Conservation (phyloP, 129 eudicot genomes). For the Flaveria brownii region DNA sequence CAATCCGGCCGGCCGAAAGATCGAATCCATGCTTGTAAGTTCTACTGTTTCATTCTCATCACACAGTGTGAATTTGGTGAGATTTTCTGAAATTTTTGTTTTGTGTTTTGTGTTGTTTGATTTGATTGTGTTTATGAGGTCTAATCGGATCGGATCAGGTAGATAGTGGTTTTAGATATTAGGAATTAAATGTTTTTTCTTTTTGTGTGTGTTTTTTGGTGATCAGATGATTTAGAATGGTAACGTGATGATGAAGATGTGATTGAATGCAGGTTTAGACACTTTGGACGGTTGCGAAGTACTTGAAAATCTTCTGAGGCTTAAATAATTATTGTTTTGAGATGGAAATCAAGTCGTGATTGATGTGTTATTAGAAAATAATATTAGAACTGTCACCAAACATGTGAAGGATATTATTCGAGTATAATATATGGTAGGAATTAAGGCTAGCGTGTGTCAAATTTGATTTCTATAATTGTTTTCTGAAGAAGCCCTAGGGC, state of each 20-base stretch:
- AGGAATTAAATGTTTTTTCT: neutral
- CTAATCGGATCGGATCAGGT: conserved; percentile 5
- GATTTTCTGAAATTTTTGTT: neutral
- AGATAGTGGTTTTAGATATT: neutral
- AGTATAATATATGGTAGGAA: conserved; percentile 6
- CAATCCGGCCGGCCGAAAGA: conserved; percentile 88
- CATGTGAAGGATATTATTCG: conserved; percentile 16
- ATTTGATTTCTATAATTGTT: conserved; percentile 9
- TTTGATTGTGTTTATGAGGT: conserved; percentile 12
- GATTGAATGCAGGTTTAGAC: conserved; percentile 9
- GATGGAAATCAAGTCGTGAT: conserved; percentile 8
- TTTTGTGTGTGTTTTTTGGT: neutral
- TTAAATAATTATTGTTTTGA: conserved; percentile 7
- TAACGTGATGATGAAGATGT: conserved; percentile 1
- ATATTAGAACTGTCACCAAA: neutral
- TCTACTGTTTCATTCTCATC: conserved; percentile 12
- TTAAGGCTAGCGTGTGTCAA: conserved; percentile 13
- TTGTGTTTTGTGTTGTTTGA: neutral
- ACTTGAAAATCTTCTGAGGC: neutral
- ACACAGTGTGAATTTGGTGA: neutral
- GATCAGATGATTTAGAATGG: neutral
- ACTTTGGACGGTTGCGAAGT: neutral
- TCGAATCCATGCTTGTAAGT: conserved; percentile 79
- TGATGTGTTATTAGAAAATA: conserved; percentile 4
- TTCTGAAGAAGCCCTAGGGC: conserved; percentile 2